phyloP scores from a whole-genome alignment of 805 yeast species.

The Cyberlindnera saturnus region DNA sequence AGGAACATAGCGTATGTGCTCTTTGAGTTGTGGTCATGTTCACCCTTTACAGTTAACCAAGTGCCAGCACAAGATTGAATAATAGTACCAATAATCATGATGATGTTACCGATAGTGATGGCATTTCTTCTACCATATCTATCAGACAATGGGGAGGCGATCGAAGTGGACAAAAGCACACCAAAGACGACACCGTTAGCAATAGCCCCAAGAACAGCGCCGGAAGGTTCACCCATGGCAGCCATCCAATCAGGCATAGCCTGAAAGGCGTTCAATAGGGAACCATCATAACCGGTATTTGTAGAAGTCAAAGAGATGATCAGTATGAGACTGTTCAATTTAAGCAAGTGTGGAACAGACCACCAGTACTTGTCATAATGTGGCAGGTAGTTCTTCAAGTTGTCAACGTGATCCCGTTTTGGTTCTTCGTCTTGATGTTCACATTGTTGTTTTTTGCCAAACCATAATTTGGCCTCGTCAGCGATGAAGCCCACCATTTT shows the following conservation, averaged over 20 bases:
- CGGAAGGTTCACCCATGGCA: conserved; percentile 34
- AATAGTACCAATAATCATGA: conserved; percentile 22
- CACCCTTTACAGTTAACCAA: conserved; percentile 8
- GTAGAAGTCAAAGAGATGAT: conserved; percentile 41
- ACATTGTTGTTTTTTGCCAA: conserved; percentile 8
- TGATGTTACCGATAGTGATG: conserved; percentile 18
- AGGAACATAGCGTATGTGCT: conserved; percentile 20
- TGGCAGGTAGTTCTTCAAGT: conserved; percentile 20
- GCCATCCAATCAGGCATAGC: conserved; percentile 35
- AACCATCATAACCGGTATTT: conserved; percentile 43
- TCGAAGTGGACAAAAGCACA: conserved; percentile 24
- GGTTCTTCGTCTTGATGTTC: background rate
- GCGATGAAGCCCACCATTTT: conserved; percentile 17
- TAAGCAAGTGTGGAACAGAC: conserved; percentile 31
- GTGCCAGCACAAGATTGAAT: conserved; percentile 26
- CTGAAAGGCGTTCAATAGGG: conserved; percentile 46
- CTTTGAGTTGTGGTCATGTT: conserved; percentile 1
- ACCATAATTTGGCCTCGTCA: conserved; percentile 15
- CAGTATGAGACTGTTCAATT: conserved; percentile 32
- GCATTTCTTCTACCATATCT: conserved; percentile 35
- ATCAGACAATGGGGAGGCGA: conserved; percentile 30
- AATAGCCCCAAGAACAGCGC: conserved; percentile 36
- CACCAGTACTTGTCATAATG: conserved; percentile 27
- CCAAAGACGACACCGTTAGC: conserved; percentile 40
- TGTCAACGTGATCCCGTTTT: conserved; percentile 2